These are phyloP conservation scores for Fusarium clavum DNA, from an alignment of 2,329 filamentous ascomycete species.

Conservation along the genomic window DNA sequence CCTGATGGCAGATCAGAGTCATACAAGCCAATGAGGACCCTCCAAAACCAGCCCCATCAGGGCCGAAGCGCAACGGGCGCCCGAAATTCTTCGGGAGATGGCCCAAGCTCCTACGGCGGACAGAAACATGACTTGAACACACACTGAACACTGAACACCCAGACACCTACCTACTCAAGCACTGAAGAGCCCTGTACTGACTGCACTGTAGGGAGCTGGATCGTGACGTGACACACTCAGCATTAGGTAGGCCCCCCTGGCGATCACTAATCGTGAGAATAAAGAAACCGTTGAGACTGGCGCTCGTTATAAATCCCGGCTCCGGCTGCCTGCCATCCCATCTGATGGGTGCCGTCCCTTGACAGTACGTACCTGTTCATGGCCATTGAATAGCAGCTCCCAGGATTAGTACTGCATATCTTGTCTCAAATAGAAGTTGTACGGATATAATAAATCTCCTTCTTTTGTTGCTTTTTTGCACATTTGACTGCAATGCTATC, in stretches of 20 bases:
- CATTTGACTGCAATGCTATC: not conserved
- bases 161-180: not conserved
- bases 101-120: conserved; percentile 17
- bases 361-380: not conserved
- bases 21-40: conserved; percentile 13
- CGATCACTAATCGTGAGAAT: conserved; percentile 43
- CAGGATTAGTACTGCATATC: not conserved
- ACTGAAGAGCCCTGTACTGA: not conserved
- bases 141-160: conserved; percentile 9
- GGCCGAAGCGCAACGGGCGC: conserved; percentile 41
- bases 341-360: not conserved
- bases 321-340: not conserved
- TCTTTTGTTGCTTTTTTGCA: not conserved
- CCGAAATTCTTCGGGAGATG: conserved; percentile 45
- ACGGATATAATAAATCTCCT: not conserved
- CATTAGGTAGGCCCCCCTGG: conserved; percentile 28
- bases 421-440: not conserved
- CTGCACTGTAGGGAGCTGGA: not conserved
- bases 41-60: conserved; percentile 8
- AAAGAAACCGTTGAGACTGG: conserved; percentile 36
- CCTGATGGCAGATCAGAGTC: conserved; percentile 16
- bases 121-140: conserved; percentile 1
- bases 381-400: not conserved
- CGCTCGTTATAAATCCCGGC: conserved; percentile 14
- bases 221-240: conserved; percentile 33